These are phyloP conservation scores for Talaromyces islandicus DNA, from an alignment of 2,329 filamentous ascomycete species.

Conservation along the genomic window DNA sequence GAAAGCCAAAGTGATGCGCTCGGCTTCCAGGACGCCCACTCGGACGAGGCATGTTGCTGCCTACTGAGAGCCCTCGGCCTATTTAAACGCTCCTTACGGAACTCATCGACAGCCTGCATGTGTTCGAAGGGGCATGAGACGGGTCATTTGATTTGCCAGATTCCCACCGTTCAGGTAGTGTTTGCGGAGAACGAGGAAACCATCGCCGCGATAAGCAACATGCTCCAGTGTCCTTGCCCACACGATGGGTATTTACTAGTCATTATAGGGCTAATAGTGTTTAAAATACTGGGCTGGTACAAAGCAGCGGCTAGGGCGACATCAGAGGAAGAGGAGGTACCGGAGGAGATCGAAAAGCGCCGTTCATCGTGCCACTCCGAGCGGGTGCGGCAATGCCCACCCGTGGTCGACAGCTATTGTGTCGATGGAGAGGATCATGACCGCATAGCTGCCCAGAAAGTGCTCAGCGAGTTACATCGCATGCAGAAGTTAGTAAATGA, in stretches of 20 bases:
- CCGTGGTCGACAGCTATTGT: slow-evolving; percentile 8
- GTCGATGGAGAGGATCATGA: slow-evolving; percentile 16
- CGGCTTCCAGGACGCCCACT: background rate
- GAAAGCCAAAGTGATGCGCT: background rate
- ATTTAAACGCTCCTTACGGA: background rate
- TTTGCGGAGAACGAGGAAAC: slow-evolving; percentile 16
- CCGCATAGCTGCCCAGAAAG: slow-evolving; percentile 26
- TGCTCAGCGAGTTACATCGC: slow-evolving; percentile 32
- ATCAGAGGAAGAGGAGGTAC: background rate
- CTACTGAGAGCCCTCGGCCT: background rate
- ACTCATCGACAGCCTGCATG: background rate
- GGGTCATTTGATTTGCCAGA: background rate
- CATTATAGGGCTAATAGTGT: slow-evolving; percentile 26
- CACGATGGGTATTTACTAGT: slow-evolving; percentile 28
- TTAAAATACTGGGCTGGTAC: slow-evolving; percentile 31
- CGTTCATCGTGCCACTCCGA: background rate
- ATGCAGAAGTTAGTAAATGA: slow-evolving; percentile 26
- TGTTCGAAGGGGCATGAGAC: background rate
- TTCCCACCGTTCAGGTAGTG: background rate
- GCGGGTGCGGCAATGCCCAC: background rate
- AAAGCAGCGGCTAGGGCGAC: slow-evolving; percentile 16
- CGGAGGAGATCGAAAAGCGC: background rate
- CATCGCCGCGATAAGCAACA: slow-evolving; percentile 23
- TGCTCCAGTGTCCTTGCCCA: slow-evolving; percentile 29
- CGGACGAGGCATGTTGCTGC: background rate